A percentile compares a stretch with the other conserved stretches of the same genome.
Conservation (phyloP, 345 rosid species). For the rapeseed (Brassica napus) region DNA sequence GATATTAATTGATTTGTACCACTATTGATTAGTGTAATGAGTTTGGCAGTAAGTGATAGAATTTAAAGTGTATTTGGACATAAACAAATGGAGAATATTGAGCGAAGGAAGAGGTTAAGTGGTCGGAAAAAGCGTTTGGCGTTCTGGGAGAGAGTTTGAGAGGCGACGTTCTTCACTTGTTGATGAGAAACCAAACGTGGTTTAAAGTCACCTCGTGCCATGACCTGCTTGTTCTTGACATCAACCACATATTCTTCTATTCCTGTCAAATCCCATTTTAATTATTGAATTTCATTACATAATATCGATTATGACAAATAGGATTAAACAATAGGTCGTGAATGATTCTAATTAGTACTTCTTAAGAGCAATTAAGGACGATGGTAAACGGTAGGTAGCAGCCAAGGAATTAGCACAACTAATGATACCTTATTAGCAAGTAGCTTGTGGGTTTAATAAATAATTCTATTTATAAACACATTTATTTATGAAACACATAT, state of each 20-base stretch:
- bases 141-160: slow-evolving; percentile 24
- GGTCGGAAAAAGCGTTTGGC: slow-evolving; percentile 22
- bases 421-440: neutral
- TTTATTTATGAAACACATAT: neutral
- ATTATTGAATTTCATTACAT: neutral
- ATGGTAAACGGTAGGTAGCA: slow-evolving; percentile 33
- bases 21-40: neutral
- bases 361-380: slow-evolving; percentile 14
- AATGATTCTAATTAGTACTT: slow-evolving; percentile 14
- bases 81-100: slow-evolving; percentile 12
- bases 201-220: slow-evolving; percentile 39
- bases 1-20: neutral
- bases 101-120: slow-evolving; percentile 11
- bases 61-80: slow-evolving; percentile 13
- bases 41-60: neutral
- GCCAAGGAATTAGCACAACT: slow-evolving; percentile 14
- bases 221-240: slow-evolving; percentile 33
- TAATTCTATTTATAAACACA: neutral
- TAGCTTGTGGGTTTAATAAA: neutral
- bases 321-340: slow-evolving; percentile 5
- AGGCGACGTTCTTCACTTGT: slow-evolving; percentile 7
- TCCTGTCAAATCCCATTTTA: slow-evolving; percentile 18
- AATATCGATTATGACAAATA: neutral
- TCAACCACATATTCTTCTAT: slow-evolving; percentile 36
- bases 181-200: slow-evolving; percentile 16